Evolutionary conservation across 2,329 filamentous ascomycete species (phyloP).

Genomic region (Stachybotrys chartarum): DNA sequence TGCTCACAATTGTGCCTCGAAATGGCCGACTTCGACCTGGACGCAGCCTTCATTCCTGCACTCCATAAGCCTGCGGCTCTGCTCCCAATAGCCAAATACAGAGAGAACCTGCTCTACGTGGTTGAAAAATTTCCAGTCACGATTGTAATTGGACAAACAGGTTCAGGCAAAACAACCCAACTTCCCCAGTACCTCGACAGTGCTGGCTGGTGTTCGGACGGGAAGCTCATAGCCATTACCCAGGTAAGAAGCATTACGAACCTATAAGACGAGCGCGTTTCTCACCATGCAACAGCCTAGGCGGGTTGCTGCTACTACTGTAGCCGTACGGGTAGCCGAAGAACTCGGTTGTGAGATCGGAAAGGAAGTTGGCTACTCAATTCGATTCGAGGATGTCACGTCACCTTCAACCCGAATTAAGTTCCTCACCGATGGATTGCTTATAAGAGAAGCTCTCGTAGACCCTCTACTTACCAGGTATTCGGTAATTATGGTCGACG

Average conservation of each 20-base stretch:
- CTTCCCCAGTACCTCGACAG: slow-evolving; percentile 86
- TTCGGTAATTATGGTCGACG: slow-evolving; percentile 95
- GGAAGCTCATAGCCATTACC: slow-evolving; percentile 79
- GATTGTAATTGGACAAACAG: slow-evolving; percentile 88
- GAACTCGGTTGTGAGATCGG: slow-evolving; percentile 82
- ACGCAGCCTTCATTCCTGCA: slow-evolving; percentile 63
- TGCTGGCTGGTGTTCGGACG: slow-evolving; percentile 81
- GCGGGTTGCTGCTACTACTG: slow-evolving; percentile 83
- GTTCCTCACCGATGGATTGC: slow-evolving; percentile 87
- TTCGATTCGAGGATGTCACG: slow-evolving; percentile 86
- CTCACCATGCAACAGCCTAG: slow-evolving; percentile 55
- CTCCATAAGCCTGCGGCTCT: slow-evolving; percentile 79
- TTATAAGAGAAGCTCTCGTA: slow-evolving; percentile 86
- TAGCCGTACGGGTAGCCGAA: slow-evolving; percentile 81
- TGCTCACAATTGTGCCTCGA: not conserved
- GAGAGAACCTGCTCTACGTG: slow-evolving; percentile 72
- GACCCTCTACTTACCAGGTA: slow-evolving; percentile 88
- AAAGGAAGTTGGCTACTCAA: slow-evolving; percentile 88
- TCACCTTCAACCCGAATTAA: slow-evolving; percentile 83
- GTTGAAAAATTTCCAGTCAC: slow-evolving; percentile 80
- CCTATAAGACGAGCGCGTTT: slow-evolving; percentile 7
- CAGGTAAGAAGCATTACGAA: slow-evolving; percentile 53
- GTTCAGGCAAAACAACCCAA: slow-evolving; percentile 92
- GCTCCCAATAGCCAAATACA: slow-evolving; percentile 80
- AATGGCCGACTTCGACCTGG: slow-evolving; percentile 52